Percentiles rank a stretch among this genome's conserved stretches.
Evolutionary conservation across 1,284 basidiomycete species (phyloP).

Genomic region (Trichosporon asahii): DNA sequence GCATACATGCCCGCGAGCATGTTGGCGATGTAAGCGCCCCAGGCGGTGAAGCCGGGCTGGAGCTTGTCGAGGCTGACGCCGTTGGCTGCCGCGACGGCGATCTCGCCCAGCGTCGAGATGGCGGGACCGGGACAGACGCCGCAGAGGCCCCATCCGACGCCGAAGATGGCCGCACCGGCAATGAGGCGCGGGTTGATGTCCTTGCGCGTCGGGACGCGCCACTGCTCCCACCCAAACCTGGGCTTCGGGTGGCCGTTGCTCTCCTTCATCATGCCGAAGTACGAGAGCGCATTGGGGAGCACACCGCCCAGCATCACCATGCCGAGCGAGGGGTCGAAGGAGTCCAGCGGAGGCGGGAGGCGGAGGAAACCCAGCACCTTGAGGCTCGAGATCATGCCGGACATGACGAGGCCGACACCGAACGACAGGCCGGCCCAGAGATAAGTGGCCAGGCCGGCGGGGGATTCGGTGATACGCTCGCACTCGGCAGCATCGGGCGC

Average conservation of each 20-base stretch:
- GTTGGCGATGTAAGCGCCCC: constrained; percentile 18
- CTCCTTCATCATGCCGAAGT: constrained; percentile 17
- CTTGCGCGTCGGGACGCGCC: constrained; percentile 36
- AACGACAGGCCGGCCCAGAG: constrained; percentile 58
- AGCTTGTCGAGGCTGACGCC: constrained; percentile 9
- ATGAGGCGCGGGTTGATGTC: constrained; percentile 58
- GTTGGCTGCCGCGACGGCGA: constrained; percentile 1
- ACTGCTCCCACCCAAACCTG: constrained; percentile 34
- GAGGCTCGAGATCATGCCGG: constrained; percentile 58
- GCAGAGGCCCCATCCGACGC: constrained; percentile 64
- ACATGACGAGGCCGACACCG: constrained; percentile 59
- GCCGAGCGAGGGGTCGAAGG: constrained; percentile 54
- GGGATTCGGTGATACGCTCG: neutral
- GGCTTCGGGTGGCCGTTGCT: constrained; percentile 12
- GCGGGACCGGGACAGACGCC: constrained; percentile 60
- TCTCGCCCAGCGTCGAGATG: constrained; percentile 24
- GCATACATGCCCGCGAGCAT: constrained; percentile 21
- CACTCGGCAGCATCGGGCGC: neutral
- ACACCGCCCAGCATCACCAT: constrained; percentile 54
- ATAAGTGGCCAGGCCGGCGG: constrained; percentile 35
- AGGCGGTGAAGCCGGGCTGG: constrained; percentile 6
- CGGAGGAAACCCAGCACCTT: constrained; percentile 61
- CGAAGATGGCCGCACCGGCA: constrained; percentile 61
- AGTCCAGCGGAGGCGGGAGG: constrained; percentile 24
- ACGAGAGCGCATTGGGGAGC: constrained; percentile 52